Percentiles rank a stretch among this genome's conserved stretches.
phyloP scores from a whole-genome alignment of 768 basidiomycete species.

The Tylopilus rubrobrunneus region DNA sequence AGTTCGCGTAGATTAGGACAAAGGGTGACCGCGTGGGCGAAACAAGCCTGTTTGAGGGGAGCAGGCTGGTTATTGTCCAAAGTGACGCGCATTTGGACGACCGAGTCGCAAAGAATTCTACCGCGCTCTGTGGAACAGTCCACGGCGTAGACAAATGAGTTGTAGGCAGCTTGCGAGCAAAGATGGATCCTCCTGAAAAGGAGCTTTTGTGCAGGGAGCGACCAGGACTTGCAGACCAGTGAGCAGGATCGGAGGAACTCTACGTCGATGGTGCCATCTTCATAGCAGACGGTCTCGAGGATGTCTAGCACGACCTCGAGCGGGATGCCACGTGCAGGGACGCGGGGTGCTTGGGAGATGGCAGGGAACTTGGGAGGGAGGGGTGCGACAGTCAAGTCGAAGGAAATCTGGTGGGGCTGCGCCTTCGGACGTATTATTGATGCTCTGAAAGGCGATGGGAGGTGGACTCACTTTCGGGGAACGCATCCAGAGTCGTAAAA shows the following conservation, averaged over 20 bases:
- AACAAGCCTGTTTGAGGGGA: constrained; percentile 50
- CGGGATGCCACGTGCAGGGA: constrained; percentile 41
- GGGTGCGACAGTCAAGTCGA: constrained; percentile 34
- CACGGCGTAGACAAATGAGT: constrained; percentile 51
- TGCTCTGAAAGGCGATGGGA: background rate
- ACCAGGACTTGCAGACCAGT: constrained; percentile 68
- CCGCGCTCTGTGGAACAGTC: constrained; percentile 46
- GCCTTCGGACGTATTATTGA: constrained; percentile 21
- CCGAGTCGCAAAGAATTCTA: constrained; percentile 48
- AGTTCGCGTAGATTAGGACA: constrained; percentile 61
- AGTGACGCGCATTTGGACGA: constrained; percentile 50
- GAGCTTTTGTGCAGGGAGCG: constrained; percentile 57
- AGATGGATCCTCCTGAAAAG: constrained; percentile 59
- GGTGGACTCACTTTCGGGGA: constrained; percentile 23
- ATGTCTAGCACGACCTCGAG: constrained; percentile 62
- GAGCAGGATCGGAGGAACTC: constrained; percentile 50
- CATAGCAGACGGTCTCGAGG: constrained; percentile 52
- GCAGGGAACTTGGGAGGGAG: constrained; percentile 20
- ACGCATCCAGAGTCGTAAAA: constrained; percentile 19
- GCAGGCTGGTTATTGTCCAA: constrained; percentile 68
- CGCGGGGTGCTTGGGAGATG: constrained; percentile 15
- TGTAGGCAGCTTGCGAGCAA: constrained; percentile 48
- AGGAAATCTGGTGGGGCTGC: constrained; percentile 36
- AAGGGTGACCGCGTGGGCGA: constrained; percentile 52
- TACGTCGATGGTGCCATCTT: constrained; percentile 35